These are phyloP conservation scores for Kondoa malvinella DNA, from an alignment of 768 basidiomycete species.

Conservation along the genomic window DNA sequence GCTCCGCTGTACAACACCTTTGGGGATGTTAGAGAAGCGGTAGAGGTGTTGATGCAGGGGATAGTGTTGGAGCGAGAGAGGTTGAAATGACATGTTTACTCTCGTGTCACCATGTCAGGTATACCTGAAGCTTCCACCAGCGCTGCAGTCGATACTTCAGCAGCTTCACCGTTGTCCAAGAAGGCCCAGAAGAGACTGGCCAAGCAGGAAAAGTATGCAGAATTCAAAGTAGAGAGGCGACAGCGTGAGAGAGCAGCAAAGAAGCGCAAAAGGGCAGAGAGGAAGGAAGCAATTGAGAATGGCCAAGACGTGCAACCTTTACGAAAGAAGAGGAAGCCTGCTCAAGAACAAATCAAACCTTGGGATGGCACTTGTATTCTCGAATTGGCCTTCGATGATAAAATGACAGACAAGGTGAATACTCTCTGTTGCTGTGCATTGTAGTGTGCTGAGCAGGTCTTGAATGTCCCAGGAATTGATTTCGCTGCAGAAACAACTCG, in stretches of 20 bases:
- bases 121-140: background rate
- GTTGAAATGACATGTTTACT: no score
- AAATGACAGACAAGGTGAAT: conserved; percentile 80
- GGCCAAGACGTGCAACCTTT: conserved; percentile 28
- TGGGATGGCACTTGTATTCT: conserved; percentile 56
- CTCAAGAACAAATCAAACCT: conserved; percentile 19
- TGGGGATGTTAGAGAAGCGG: conserved; percentile 58
- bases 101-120: background rate
- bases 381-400: conserved; percentile 80
- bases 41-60: conserved; percentile 44
- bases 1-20: conserved; percentile 71
- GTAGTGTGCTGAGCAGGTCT: background rate
- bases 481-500: conserved; percentile 74
- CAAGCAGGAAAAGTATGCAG: conserved; percentile 40
- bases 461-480: conserved; percentile 53
- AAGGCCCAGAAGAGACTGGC: conserved; percentile 14
- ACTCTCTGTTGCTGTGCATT: background rate
- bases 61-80: conserved; percentile 21
- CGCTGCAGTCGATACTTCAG: background rate
- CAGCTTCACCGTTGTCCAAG: conserved; percentile 11
- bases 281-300: conserved; percentile 34
- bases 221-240: conserved; percentile 54
- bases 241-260: conserved; percentile 49
- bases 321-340: conserved; percentile 26
- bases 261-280: conserved; percentile 52